A percentile compares a stretch with the other conserved stretches of the same genome.
Evolutionary conservation across 1,139 yeast genomes (phyloP).

Genomic region (Lodderomyces margitis): DNA sequence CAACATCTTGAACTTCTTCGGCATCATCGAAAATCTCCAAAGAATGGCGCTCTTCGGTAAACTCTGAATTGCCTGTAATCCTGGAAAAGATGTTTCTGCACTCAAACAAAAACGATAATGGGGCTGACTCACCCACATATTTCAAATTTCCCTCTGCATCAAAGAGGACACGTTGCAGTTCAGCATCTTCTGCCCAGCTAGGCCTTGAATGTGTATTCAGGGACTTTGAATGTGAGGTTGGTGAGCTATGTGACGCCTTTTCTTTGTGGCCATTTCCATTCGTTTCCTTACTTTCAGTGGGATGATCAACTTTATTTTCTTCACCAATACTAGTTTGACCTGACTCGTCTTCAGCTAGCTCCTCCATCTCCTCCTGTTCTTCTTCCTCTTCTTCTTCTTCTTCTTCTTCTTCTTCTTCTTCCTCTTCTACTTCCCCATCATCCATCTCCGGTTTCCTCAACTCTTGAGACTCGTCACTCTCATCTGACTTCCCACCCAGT

Average conservation of each 20-base stretch:
- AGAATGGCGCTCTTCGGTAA: constrained; percentile 10
- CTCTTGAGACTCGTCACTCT: neutral
- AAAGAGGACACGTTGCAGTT: constrained; percentile 11
- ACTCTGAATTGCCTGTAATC: constrained; percentile 13
- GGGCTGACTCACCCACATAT: constrained; percentile 27
- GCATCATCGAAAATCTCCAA: constrained; percentile 14
- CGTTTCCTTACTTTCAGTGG: too few species aligned
- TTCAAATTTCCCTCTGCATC: constrained; percentile 19
- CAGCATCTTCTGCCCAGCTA: constrained; percentile 4
- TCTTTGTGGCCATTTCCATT: too few species aligned
- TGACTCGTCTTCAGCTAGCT: too few species aligned
- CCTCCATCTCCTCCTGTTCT: neutral
- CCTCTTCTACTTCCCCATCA: neutral
- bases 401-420: neutral
- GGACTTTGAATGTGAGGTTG: neutral
- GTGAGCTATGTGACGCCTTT: too few species aligned
- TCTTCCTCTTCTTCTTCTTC: neutral
- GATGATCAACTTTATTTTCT: too few species aligned
- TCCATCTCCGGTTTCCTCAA: neutral
- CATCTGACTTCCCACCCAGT: constrained; percentile 6
- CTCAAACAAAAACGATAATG: constrained; percentile 23
- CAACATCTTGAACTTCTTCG: constrained; percentile 12
- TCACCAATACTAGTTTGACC: too few species aligned
- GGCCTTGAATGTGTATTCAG: neutral
- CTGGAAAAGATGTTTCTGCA: constrained; percentile 21